Base-by-base conservation (phyloP, 2,329 filamentous ascomycete species). In the Stylonectria norvegica region DNA sequence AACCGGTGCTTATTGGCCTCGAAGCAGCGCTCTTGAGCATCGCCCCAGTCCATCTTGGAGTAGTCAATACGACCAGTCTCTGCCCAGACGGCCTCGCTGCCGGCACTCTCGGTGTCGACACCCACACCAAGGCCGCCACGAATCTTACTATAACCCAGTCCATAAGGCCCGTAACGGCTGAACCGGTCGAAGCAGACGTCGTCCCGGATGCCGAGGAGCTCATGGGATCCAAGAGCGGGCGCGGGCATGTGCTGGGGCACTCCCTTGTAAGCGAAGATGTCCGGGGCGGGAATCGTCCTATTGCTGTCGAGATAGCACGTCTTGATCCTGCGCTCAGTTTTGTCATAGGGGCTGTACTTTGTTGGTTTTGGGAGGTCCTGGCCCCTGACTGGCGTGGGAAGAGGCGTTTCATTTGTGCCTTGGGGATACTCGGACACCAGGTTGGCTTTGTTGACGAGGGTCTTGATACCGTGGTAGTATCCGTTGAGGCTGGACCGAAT, bases 131-230 rank as follows among this genome's bases (percentile, higher is more conserved):
- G 65, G 16, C 89, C 89, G 11, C 89, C 89, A 48, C 79, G 77
- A 40, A 80, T 77, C 43, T 77, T 74, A 53, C 77, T 79, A 63
- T 95, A 95, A n/a, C 89, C 89, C 28, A 89, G 70, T 0, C 89
- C 89, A 57, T 95, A 95, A 0, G 89, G 85, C 0, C 88, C 89
- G 25, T 91, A 78, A 33, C 89, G 79, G 14, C 88, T 86, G 58
- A 89, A 94, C 5, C 89, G 79, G 57, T 95, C 89, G 60, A 94
- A 95, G 65, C 89, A 95, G 11, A 94, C 71, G 54, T 93, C 84
- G 45, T 89, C 76, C 16, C 82, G 73, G 28, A 95, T 64, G 0
- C 86, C 89, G 4, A 95, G 67, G 32, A 89, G 61, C 11, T 80
- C 73, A 58, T 93, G 83, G 0, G 86, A 90, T 4, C 89, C 89